Evolutionary conservation across 2,329 filamentous ascomycete genomes (phyloP), one percentile per base, ranked within the genome.

Genomic region (Neonectria ditissima): DNA sequence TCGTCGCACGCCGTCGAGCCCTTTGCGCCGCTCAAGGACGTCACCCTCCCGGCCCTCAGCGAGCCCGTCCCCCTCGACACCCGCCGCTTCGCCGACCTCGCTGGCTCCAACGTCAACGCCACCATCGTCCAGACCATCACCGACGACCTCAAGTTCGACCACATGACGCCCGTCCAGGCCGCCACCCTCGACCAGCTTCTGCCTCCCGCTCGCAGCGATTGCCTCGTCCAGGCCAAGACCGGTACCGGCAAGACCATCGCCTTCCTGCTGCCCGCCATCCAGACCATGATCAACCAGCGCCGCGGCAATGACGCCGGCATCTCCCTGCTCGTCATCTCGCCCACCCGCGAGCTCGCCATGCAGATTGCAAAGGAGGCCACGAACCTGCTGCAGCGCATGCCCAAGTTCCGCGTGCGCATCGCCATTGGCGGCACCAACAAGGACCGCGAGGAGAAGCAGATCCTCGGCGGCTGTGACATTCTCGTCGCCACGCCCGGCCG

Each of bases 231-330:
- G 78, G 93, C 93, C 55, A 94, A 92, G 81, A 97, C 93, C 1
- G 93, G 93, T 69, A 97, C 93, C 0, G 93, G 93, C 71, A 97
- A 97, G 81, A 97, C 93, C 0, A 79, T 96, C 59, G 93, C 91
- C 51, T 97, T 97, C 80, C 83, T 97, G 37, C 81, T 96, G 4
- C 93, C 93, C n/a, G 86, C 92, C n/a, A 81, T 97, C 37, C 91
- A 96, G 76, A 91, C 87, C 63, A 90, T 96, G 73, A 82, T 95
- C 70, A 79, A 78, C 53, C 77, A 76, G 61, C 77, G 77, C 57
- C 65, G 70, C 24, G 69, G 71, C 14, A 60, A 67, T 10, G 77
- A 65, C 30, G 75, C 73, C 65, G 83, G 77, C 74, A 81, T 91
- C 34, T 85, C 87, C 14, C 80, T 89, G 2, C 82, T 92, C n/a